Evolutionary conservation across 2,329 filamentous ascomycete species (phyloP).

Genomic region (Stagonosporopsis vannaccii): DNA sequence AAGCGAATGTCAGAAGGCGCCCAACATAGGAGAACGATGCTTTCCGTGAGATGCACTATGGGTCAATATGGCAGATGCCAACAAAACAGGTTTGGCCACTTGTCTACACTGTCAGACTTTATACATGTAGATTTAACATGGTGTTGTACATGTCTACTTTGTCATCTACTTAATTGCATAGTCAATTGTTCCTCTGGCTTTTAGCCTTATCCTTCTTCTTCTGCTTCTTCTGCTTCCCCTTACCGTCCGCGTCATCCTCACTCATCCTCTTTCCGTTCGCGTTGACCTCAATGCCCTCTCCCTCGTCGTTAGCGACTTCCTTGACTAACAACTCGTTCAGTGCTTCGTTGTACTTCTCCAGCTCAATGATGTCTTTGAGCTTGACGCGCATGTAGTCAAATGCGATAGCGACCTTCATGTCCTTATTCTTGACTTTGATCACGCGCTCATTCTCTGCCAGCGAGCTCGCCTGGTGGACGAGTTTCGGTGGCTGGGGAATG

Average conservation of each 20-base stretch:
- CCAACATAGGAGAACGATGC: no score
- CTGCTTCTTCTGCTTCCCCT: conserved; percentile 31
- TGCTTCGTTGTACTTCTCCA: conserved; percentile 69
- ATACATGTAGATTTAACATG: background rate
- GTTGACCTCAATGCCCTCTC: conserved; percentile 25
- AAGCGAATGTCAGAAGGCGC: no score
- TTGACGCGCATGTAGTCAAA: conserved; percentile 82
- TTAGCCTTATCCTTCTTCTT: conserved; percentile 29
- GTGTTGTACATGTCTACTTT: background rate
- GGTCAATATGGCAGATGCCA: no score
- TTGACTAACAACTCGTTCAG: conserved; percentile 62
- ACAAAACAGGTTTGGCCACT: background rate
- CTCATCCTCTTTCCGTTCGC: conserved; percentile 40
- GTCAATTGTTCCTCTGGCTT: conserved; percentile 37
- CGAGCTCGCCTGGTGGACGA: conserved; percentile 18
- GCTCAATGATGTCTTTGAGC: conserved; percentile 72
- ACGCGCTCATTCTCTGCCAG: conserved; percentile 33
- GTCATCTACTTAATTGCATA: background rate
- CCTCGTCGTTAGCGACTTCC: conserved; percentile 31
- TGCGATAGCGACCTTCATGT: conserved; percentile 73
- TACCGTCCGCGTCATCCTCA: conserved; percentile 34
- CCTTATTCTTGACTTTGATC: conserved; percentile 52
- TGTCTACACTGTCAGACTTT: background rate
- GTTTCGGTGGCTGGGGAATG: conserved; percentile 16
- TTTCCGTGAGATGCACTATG: no score